phyloP scores from a whole-genome alignment of 345 rosid genomes.

The Triadica sebifera region DNA sequence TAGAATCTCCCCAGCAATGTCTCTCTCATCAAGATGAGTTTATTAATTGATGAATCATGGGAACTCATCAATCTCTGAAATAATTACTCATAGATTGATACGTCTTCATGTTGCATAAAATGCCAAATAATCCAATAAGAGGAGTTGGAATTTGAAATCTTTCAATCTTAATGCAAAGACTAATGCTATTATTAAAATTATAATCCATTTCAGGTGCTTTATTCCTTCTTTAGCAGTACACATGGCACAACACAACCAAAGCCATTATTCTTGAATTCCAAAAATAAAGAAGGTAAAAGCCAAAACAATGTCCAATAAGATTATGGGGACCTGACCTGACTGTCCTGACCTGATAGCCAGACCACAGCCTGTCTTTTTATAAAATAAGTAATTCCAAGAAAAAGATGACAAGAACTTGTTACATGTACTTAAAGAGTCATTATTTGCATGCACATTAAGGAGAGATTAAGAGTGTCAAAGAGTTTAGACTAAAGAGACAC shows the following conservation, averaged over 20 bases:
- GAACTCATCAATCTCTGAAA: not conserved
- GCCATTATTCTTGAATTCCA: slow-evolving; percentile 12
- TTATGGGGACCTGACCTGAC: not conserved
- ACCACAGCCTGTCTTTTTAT: not conserved
- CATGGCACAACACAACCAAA: not conserved
- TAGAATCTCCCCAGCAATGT: not conserved
- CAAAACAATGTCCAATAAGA: slow-evolving; percentile 23
- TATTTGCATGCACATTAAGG: slow-evolving; percentile 33
- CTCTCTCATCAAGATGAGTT: not conserved
- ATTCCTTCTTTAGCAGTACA: not conserved
- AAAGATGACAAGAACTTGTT: slow-evolving; percentile 19
- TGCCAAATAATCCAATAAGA: too few species aligned
- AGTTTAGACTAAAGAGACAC: not conserved
- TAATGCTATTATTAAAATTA: too few species aligned
- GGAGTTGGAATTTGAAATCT: too few species aligned
- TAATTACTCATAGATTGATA: not conserved
- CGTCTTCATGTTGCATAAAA: too few species aligned
- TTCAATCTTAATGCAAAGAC: too few species aligned
- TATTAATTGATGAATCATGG: slow-evolving; percentile 1
- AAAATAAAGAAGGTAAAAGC: not conserved
- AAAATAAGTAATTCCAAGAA: slow-evolving; percentile 21
- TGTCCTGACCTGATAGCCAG: too few species aligned
- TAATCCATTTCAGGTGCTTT: not conserved
- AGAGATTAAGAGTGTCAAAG: slow-evolving; percentile 17
- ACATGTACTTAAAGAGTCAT: slow-evolving; percentile 15